Evolutionary conservation across 441 rosid genomes (phyloP), one percentile per base, ranked within the genome.

Genomic region (Populus hybrid): DNA sequence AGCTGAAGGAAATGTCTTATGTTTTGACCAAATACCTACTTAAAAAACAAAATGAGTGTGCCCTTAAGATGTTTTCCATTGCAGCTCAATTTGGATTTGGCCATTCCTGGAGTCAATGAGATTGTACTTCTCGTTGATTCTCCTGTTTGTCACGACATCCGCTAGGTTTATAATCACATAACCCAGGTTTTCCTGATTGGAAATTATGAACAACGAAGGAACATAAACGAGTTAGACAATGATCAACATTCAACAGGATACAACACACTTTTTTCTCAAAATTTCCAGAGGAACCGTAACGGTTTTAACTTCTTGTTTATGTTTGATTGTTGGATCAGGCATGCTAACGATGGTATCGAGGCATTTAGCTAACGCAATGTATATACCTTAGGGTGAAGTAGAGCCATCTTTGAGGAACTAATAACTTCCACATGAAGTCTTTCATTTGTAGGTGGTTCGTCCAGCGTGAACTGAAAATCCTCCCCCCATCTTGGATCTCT

Each of bases 401-500:
- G 86, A 71, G 97, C 95, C 70, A 92, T 89, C 84, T 95, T 87
- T 3, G 98, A 83, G 2, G 99, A 80, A 73, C 99, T 95, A 68
- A 85, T 23, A 78, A 95, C 95, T 86, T 95, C 99, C 75, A 89
- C 88, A 57, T 90, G 97, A 64, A 95, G 69, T 79, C 85, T 94
- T 34, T 95, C 97, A 34, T 85, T 83, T 12, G 82, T 71, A 2
- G 99, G 99, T 59, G 97, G 91, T 78, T 95, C 97, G 28, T 91
- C 97, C 68, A 94, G 83, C 81, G 79, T 74, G 82, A 92, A 92
- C 38, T 85, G 63, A 79, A 94, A 95, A 76, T 94, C 98, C 83
- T 94, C 94, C 18, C 82, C 93, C 99, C 99, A 95, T 84, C 95
- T 91, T 36, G 98, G 99, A 79, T 91, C 96, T 84, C 99, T 86